phyloP scores from a whole-genome alignment of 805 yeast genomes.

The Millerozyma miso region DNA sequence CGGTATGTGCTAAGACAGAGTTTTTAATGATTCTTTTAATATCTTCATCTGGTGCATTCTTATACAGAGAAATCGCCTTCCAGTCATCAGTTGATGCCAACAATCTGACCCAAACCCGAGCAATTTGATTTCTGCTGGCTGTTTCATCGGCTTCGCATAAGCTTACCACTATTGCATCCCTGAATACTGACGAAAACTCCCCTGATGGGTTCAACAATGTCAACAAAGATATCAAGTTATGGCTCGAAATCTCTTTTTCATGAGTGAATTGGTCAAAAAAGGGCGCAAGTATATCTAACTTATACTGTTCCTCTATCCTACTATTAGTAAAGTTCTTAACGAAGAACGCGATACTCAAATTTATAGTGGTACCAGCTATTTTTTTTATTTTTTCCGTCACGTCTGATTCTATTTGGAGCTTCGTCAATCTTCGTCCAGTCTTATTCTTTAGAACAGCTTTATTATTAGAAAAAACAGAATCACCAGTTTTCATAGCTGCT shows the following conservation, averaged over 20 bases:
- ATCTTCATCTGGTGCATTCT: slow-evolving; percentile 39
- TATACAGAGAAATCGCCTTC: slow-evolving; percentile 32
- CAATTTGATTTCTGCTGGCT: slow-evolving; percentile 16
- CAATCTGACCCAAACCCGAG: slow-evolving; percentile 55
- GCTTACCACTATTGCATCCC: slow-evolving; percentile 49
- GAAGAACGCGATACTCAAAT: slow-evolving; percentile 10
- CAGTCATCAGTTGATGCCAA: slow-evolving; percentile 49
- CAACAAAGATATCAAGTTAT: slow-evolving; percentile 50
- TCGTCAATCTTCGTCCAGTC: slow-evolving; percentile 48
- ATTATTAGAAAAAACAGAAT: slow-evolving; percentile 4
- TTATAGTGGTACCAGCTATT: background rate
- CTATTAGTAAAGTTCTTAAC: slow-evolving; percentile 15
- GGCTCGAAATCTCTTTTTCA: slow-evolving; percentile 35
- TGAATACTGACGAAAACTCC: slow-evolving; percentile 16
- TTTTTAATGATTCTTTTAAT: slow-evolving; percentile 35
- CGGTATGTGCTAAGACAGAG: slow-evolving; percentile 44
- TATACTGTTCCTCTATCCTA: slow-evolving; percentile 7
- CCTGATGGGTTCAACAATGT: slow-evolving; percentile 39
- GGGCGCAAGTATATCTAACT: slow-evolving; percentile 15
- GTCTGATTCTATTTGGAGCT: slow-evolving; percentile 44
- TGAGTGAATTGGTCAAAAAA: slow-evolving; percentile 27
- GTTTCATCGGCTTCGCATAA: slow-evolving; percentile 32
- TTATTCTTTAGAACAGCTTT: slow-evolving; percentile 29
- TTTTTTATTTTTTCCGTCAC: slow-evolving; percentile 9
- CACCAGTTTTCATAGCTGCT: slow-evolving; percentile 28